Percentiles rank a stretch among this genome's conserved stretches.
Evolutionary conservation across 225 moss, liverwort and hornwort species (phyloP).

Genomic region (Bryoerythrophyllum caledonicum): DNA sequence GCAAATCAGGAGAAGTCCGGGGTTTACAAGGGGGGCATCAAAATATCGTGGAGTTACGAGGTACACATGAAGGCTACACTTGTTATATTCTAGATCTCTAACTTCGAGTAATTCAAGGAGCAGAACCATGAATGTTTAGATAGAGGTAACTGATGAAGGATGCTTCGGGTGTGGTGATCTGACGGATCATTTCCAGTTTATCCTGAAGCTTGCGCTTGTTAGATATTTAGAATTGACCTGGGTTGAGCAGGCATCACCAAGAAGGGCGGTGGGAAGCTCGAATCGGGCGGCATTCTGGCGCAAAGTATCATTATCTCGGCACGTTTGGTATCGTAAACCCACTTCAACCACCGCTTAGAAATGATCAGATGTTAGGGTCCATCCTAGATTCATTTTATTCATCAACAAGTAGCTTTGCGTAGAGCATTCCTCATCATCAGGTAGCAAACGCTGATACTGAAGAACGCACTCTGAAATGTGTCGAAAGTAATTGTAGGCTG

Average conservation of each 20-base stretch:
- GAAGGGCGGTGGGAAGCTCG: slow-evolving; percentile 72
- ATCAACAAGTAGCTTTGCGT: background rate
- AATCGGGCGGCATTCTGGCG: slow-evolving; percentile 59
- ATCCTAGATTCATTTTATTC: slow-evolving; percentile 4
- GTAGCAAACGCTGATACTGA: background rate
- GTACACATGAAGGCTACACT: slow-evolving; percentile 19
- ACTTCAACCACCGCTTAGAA: slow-evolving; percentile 17
- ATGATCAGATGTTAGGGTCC: background rate
- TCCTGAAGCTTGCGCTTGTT: background rate
- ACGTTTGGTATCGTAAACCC: slow-evolving; percentile 43
- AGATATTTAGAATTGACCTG: slow-evolving; percentile 1
- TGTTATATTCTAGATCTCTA: slow-evolving; percentile 2
- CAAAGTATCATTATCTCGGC: slow-evolving; percentile 66
- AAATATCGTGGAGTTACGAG: slow-evolving; percentile 70
- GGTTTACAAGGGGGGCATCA: slow-evolving; percentile 60
- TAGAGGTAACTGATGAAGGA: background rate
- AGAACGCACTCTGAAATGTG: background rate
- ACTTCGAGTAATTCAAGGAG: background rate
- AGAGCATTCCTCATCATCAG: background rate
- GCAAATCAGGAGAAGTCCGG: slow-evolving; percentile 50
- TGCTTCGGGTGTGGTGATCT: background rate
- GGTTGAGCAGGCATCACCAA: slow-evolving; percentile 53
- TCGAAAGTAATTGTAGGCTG: background rate
- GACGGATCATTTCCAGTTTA: slow-evolving; percentile 3
- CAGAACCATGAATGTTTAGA: background rate